A percentile compares a stretch with the other conserved stretches of the same genome.
Conservation (phyloP, 805 yeast genomes). For the Scheffersomyces coipomensis region DNA sequence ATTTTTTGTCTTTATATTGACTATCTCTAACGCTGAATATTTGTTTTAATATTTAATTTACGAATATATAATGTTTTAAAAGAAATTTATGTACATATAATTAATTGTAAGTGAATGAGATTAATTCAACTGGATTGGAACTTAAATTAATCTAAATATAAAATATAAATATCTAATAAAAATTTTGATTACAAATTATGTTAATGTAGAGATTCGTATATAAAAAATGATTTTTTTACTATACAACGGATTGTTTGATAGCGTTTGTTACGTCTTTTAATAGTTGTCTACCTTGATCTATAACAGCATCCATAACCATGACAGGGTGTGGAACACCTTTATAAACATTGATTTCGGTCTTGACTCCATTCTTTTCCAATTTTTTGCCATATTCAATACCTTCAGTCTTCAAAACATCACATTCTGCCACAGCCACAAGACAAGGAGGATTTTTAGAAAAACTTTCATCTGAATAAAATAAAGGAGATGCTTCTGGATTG, state of each 20-base stretch:
- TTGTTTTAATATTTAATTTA: no score
- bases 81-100: no score
- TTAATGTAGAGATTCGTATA: no score
- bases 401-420: constrained; percentile 45
- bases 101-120: no score
- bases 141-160: no score
- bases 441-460: constrained; percentile 41
- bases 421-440: constrained; percentile 40
- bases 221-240: background rate
- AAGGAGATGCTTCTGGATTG: constrained; percentile 40
- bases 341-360: constrained; percentile 31
- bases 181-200: no score
- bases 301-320: constrained; percentile 45
- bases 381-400: constrained; percentile 43
- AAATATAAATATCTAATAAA: no score
- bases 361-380: constrained; percentile 34
- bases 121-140: no score
- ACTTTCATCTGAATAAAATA: constrained; percentile 38
- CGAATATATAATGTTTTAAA: no score
- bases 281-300: constrained; percentile 31
- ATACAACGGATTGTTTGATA: constrained; percentile 24
- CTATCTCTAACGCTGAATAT: no score
- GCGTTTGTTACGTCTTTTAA: constrained; percentile 30
- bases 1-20: no score
- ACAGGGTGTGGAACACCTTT: constrained; percentile 48